A percentile compares a stretch with the other conserved stretches of the same genome.
Evolutionary conservation across 306 rosid species (phyloP).

Genomic region (Phaseolus lunatus): DNA sequence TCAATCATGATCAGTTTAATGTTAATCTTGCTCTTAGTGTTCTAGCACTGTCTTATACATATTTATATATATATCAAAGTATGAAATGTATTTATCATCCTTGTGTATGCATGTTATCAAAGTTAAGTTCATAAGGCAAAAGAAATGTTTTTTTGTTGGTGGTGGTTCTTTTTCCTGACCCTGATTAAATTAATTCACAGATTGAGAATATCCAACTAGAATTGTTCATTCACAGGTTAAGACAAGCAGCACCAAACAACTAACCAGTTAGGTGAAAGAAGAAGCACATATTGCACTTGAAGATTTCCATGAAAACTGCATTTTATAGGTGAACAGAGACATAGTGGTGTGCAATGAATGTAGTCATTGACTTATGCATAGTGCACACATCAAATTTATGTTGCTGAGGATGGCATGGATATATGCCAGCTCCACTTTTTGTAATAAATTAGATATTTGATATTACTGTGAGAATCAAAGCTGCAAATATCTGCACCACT

Average conservation of each 20-base stretch:
- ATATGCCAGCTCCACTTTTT: slow-evolving; percentile 59
- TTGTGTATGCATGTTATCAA: neutral
- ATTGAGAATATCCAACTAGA: slow-evolving; percentile 23
- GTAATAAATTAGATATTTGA: slow-evolving; percentile 47
- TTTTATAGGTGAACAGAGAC: slow-evolving; percentile 57
- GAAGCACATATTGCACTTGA: slow-evolving; percentile 30
- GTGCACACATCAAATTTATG: slow-evolving; percentile 56
- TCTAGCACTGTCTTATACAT: slow-evolving; percentile 29
- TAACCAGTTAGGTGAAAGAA: slow-evolving; percentile 26
- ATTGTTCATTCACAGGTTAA: neutral
- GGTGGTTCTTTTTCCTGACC: neutral
- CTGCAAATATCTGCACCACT: slow-evolving; percentile 58
- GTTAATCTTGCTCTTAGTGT: slow-evolving; percentile 30
- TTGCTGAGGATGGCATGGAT: slow-evolving; percentile 46
- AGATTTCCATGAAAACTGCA: slow-evolving; percentile 60
- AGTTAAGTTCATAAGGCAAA: neutral
- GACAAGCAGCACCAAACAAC: slow-evolving; percentile 7
- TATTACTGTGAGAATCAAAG: slow-evolving; percentile 55
- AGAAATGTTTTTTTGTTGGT: no score
- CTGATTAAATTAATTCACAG: neutral
- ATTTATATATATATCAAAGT: no score
- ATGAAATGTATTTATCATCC: neutral
- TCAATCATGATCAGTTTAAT: slow-evolving; percentile 51
- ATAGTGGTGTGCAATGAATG: slow-evolving; percentile 66
- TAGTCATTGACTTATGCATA: slow-evolving; percentile 60